Base-by-base conservation (phyloP, 176 grass and related monocot species). In the Ensete glaucum region DNA sequence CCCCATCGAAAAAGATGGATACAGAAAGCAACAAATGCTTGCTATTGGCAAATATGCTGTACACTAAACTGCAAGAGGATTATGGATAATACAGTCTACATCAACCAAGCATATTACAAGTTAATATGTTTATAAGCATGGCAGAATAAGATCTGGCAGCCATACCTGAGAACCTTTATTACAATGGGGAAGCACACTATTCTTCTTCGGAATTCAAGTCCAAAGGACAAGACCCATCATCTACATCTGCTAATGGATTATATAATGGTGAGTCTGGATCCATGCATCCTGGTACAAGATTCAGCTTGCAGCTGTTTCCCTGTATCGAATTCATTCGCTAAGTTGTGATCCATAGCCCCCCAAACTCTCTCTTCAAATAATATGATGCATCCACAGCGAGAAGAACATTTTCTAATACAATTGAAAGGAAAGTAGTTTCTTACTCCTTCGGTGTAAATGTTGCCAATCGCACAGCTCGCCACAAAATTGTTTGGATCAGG, bases 251-350 rank as follows among this genome's bases (percentile, higher is more conserved):
- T 14, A 97, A 69, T 1, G 93, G 93, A 75, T 97, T 73, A 19
- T 73, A 97, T 34, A 85, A 17, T 71, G 82, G 85, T 2, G 93
- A 97, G 72, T 66, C 75, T 21, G 81, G 93, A 80, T 97, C 93
- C 85, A 77, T 97, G 84, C 93, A 97, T 11, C 93, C 93, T 17
- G 60, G 67, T 50, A 87, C 82, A 78, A 97, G 87, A 81, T 93
- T 89, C 75, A 97, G 82, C 78, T 97, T 97, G 84, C 93, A 97
- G 62, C 87, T 79, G 22, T 90, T 82, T 20, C 93, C 93, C 88
- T 95, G 72, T 67, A 22, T 2, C 66, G 48, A 8, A 69, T 3
- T 58, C 16, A 48, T n/a, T 19, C 14, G 16, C 12, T 59, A 11
- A 75, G 54, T 58, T 11, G 9, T 14, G 53, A 55, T 73, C 55